Evolutionary conservation across 2,329 filamentous ascomycete species (phyloP).

Genomic region (Botrytis pseudocinerea): DNA sequence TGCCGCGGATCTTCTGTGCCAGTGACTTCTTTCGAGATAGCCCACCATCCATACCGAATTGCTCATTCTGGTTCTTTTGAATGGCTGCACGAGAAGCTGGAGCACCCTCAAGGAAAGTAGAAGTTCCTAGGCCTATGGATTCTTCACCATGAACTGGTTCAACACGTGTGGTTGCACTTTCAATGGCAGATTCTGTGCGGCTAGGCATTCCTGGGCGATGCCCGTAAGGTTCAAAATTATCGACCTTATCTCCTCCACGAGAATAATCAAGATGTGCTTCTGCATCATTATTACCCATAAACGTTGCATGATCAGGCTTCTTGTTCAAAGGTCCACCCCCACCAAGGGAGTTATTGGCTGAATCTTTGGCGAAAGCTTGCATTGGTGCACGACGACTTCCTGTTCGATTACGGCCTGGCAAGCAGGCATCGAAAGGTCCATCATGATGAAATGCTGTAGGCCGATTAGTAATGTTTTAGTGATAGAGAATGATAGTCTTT

Average conservation of each 20-base stretch:
- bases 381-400: constrained; percentile 84
- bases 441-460: constrained; percentile 92
- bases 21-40: constrained; percentile 91
- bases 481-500: neutral
- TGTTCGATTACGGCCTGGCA: constrained; percentile 88
- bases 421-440: constrained; percentile 94
- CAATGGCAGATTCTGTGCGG: constrained; percentile 47
- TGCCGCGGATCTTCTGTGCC: constrained; percentile 85
- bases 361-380: constrained; percentile 92
- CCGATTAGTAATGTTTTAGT: constrained; percentile 22
- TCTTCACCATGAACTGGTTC: constrained; percentile 82
- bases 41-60: constrained; percentile 56
- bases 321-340: constrained; percentile 82
- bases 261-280: constrained; percentile 82
- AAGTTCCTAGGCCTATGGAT: constrained; percentile 82
- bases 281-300: constrained; percentile 71
- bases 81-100: constrained; percentile 82
- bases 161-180: constrained; percentile 67
- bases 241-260: constrained; percentile 42
- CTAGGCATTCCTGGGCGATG: constrained; percentile 40
- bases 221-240: constrained; percentile 45
- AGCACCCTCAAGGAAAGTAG: constrained; percentile 92
- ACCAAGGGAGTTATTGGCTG: constrained; percentile 87
- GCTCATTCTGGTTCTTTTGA: constrained; percentile 69
- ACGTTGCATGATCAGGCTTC: constrained; percentile 80